A percentile compares a stretch with the other conserved stretches of the same genome.
Conservation (phyloP, 2,329 filamentous ascomycete species). For the Phaeosphaeria sp. region DNA sequence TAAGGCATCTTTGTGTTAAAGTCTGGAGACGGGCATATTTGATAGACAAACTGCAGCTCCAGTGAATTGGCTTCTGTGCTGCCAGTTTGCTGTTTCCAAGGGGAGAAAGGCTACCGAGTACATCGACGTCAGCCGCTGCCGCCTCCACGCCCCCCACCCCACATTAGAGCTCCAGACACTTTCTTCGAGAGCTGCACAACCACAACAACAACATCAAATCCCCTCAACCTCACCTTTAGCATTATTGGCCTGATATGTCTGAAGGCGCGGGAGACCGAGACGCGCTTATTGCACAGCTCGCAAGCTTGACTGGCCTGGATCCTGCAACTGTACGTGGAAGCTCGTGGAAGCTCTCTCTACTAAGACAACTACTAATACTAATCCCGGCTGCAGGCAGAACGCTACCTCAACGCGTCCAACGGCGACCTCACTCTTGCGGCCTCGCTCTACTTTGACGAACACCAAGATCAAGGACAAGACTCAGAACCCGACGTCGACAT, state of each 20-base stretch:
- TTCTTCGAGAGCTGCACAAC: conserved; percentile 10
- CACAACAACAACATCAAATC: conserved; percentile 1
- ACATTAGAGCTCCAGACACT: conserved; percentile 6
- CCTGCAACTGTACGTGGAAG: conserved; percentile 42
- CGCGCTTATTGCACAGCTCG: conserved; percentile 45
- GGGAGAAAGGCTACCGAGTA: not conserved
- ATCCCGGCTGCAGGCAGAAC: conserved; percentile 50
- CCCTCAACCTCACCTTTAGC: not conserved
- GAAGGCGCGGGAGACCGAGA: conserved; percentile 38
- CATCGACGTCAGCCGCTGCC: conserved; percentile 25
- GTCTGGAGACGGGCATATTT: too few relatives aligned
- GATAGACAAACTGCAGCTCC: not conserved
- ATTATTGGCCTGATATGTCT: conserved; percentile 34
- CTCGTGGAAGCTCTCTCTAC: conserved; percentile 25
- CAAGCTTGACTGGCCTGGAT: conserved; percentile 42
- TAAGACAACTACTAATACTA: conserved; percentile 24
- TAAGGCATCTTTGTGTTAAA: too few relatives aligned
- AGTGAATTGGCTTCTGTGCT: not conserved
- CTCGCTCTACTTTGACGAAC: conserved; percentile 53
- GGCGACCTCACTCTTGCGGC: conserved; percentile 56
- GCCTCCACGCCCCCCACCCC: conserved; percentile 19
- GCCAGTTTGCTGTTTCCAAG: not conserved
- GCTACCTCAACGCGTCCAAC: conserved; percentile 51
- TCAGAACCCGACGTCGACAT: conserved; percentile 40
- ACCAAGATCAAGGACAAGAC: conserved; percentile 26